These are phyloP conservation scores for Cercospora sp. DNA, from an alignment of 2,329 filamentous ascomycete species.

Conservation along the genomic window DNA sequence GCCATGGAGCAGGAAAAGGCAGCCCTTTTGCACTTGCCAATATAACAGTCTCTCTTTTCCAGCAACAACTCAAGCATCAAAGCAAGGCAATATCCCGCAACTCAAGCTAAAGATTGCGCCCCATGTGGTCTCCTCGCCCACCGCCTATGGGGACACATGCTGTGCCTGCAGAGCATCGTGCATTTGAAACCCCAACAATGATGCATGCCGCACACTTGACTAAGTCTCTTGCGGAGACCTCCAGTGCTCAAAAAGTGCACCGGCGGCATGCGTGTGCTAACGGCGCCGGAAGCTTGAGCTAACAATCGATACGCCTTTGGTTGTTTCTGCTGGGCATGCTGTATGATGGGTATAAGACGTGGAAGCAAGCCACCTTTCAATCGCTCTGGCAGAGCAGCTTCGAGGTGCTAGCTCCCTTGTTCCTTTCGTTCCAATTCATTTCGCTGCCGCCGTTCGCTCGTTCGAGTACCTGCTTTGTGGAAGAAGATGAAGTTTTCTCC, in stretches of 20 bases:
- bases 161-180: neutral
- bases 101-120: neutral
- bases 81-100: neutral
- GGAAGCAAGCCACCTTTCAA: neutral
- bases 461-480: neutral
- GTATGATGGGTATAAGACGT: neutral
- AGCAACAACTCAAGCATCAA: neutral
- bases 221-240: neutral
- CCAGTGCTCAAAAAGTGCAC: neutral
- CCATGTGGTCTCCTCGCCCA: neutral
- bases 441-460: neutral
- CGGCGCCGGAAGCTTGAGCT: neutral
- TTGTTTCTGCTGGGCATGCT: neutral
- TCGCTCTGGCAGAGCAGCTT: neutral
- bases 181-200: neutral
- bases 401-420: neutral
- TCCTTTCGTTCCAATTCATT: neutral
- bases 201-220: neutral
- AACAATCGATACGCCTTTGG: neutral
- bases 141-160: neutral
- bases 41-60: neutral
- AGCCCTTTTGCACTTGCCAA: neutral
- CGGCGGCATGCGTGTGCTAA: neutral
- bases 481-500: neutral
- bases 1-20: neutral